phyloP scores from a whole-genome alignment of 148 eudicot genomes.

The Arctostaphylos glauca region DNA sequence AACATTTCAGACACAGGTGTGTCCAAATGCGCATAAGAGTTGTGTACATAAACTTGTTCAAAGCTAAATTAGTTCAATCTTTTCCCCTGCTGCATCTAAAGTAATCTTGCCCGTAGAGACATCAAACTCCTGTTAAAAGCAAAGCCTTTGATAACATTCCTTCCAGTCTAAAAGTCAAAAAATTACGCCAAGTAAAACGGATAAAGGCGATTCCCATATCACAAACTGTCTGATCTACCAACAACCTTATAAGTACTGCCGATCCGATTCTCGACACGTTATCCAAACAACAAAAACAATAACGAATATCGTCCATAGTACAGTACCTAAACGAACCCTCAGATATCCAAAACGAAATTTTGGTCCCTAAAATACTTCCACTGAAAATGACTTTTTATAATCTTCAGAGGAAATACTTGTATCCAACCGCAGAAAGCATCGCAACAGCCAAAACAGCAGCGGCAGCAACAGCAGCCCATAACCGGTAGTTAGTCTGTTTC shows the following conservation, averaged over 20 bases:
- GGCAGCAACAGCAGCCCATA: conserved; percentile 52
- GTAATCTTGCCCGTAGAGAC: not conserved
- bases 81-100: not conserved
- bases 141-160: not conserved
- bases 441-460: conserved; percentile 37
- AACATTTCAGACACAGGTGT: too few species aligned
- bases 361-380: conserved; percentile 1
- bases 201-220: not conserved
- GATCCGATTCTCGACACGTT: not conserved
- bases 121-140: conserved; percentile 3
- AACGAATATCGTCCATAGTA: not conserved
- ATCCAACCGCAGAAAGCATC: conserved; percentile 49
- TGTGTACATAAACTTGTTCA: too few species aligned
- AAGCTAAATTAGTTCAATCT: not conserved
- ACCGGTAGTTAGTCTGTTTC: conserved; percentile 59
- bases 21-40: too few species aligned
- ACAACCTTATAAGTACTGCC: not conserved
- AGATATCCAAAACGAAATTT: conserved; percentile 4
- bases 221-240: conserved; percentile 6
- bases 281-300: not conserved
- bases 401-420: conserved; percentile 32
- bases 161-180: conserved; percentile 5
- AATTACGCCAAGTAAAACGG: conserved; percentile 2
- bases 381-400: not conserved
- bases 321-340: conserved; percentile 7